A percentile compares a stretch with the other conserved stretches of the same genome.
These are phyloP conservation scores for Phytophthora boehmeriae DNA, from an alignment of 352 stramenopile species.

Conservation along the genomic window DNA sequence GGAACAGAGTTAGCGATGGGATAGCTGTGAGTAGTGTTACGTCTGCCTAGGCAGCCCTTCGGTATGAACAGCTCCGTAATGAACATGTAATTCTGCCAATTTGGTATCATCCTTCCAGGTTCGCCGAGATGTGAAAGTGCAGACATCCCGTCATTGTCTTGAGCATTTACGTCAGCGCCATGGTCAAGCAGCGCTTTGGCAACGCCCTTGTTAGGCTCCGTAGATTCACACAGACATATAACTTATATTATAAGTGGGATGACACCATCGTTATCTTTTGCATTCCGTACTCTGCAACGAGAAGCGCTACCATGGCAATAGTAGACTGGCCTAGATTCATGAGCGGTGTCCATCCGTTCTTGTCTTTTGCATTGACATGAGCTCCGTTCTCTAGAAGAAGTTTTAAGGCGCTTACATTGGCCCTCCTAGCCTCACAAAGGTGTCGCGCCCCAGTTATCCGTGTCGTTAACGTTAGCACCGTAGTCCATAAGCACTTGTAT, in stretches of 20 bases:
- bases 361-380: not conserved
- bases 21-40: not conserved
- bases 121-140: not conserved
- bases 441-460: not conserved
- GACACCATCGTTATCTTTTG: not conserved
- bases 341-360: not conserved
- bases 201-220: not conserved
- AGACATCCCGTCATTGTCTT: not conserved
- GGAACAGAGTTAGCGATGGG: constrained; percentile 8
- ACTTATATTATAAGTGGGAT: not conserved
- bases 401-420: not conserved
- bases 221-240: not conserved
- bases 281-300: not conserved
- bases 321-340: not conserved
- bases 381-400: not conserved
- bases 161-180: not conserved
- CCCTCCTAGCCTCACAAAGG: not conserved
- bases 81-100: too few relatives aligned
- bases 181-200: not conserved
- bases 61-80: too few relatives aligned
- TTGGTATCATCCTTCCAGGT: too few relatives aligned
- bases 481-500: not conserved
- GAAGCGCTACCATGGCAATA: not conserved
- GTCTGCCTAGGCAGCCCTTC: constrained; percentile 8
- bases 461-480: not conserved